Conservation (phyloP, 805 yeast genomes). For the Saturnispora dispora region DNA sequence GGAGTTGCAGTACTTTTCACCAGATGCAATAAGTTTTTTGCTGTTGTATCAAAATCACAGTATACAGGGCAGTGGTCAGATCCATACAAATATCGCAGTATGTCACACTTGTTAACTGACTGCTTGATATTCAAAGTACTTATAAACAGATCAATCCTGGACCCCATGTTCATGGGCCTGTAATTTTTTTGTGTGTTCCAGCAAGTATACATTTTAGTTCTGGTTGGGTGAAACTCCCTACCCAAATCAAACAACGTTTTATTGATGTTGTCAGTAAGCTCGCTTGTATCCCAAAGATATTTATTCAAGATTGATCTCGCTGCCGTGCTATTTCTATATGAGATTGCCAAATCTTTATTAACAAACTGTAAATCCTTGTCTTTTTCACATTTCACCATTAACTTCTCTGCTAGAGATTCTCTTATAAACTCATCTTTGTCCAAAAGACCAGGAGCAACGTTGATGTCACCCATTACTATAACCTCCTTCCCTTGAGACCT, state of each 20-base stretch:
- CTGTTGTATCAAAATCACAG: constrained; percentile 44
- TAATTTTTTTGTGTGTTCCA: constrained; percentile 80
- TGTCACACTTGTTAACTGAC: constrained; percentile 32
- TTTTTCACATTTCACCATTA: constrained; percentile 20
- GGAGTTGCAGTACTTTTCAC: neutral
- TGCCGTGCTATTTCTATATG: constrained; percentile 33
- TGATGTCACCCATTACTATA: constrained; percentile 81
- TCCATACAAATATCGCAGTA: constrained; percentile 67
- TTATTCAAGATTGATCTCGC: constrained; percentile 39
- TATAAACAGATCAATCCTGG: constrained; percentile 75
- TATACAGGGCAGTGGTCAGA: constrained; percentile 93
- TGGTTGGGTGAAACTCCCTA: constrained; percentile 46
- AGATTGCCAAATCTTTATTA: constrained; percentile 24
- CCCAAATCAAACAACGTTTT: constrained; percentile 51
- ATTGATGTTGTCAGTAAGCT: constrained; percentile 22
- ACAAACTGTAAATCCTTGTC: constrained; percentile 27
- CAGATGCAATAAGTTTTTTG: neutral
- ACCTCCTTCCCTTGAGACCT: constrained; percentile 54
- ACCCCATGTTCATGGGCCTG: constrained; percentile 77
- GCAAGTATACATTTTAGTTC: constrained; percentile 69
- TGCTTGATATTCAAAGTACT: constrained; percentile 33
- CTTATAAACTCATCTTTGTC: constrained; percentile 71
- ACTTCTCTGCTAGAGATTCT: constrained; percentile 32
- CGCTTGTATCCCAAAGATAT: constrained; percentile 26
- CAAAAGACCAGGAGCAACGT: constrained; percentile 67